Evolutionary conservation across 768 basidiomycete genomes (phyloP).

Genomic region (Psilocybe azurescens): DNA sequence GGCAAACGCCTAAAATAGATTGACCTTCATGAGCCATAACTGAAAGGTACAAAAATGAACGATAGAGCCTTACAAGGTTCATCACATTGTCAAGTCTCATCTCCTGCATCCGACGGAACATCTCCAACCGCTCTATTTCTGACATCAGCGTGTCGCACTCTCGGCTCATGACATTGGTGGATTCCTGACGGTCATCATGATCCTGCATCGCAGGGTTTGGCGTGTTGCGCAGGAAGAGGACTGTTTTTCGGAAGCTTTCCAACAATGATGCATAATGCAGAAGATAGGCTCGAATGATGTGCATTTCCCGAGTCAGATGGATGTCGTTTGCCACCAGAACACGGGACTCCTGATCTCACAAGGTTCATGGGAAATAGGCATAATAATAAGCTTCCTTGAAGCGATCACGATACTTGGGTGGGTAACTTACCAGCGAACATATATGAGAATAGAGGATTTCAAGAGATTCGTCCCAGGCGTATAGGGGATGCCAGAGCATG

Average conservation of each 20-base stretch:
- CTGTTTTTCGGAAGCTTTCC: constrained; percentile 53
- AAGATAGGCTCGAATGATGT: constrained; percentile 58
- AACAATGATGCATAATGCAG: constrained; percentile 59
- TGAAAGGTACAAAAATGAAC: neutral
- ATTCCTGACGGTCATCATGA: constrained; percentile 22
- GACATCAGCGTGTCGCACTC: constrained; percentile 53
- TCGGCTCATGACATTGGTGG: constrained; percentile 37
- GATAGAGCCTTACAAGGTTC: constrained; percentile 39
- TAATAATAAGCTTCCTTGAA: neutral
- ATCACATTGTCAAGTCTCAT: constrained; percentile 52
- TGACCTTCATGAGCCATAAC: neutral
- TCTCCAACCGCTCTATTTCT: constrained; percentile 56
- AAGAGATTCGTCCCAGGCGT: constrained; percentile 64
- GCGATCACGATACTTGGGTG: neutral
- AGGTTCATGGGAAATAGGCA: neutral
- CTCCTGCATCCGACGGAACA: constrained; percentile 45
- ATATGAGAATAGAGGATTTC: constrained; percentile 58
- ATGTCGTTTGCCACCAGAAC: constrained; percentile 30
- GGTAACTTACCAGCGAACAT: constrained; percentile 45
- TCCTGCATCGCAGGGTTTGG: constrained; percentile 55
- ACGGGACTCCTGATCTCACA: constrained; percentile 19
- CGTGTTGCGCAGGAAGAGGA: constrained; percentile 49
- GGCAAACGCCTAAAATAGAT: constrained; percentile 42
- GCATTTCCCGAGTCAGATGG: constrained; percentile 51
- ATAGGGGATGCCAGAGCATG: constrained; percentile 61